These are phyloP conservation scores for Coemansia sp. DNA, from an alignment of 192 early-diverging fungal species.

Conservation along the genomic window DNA sequence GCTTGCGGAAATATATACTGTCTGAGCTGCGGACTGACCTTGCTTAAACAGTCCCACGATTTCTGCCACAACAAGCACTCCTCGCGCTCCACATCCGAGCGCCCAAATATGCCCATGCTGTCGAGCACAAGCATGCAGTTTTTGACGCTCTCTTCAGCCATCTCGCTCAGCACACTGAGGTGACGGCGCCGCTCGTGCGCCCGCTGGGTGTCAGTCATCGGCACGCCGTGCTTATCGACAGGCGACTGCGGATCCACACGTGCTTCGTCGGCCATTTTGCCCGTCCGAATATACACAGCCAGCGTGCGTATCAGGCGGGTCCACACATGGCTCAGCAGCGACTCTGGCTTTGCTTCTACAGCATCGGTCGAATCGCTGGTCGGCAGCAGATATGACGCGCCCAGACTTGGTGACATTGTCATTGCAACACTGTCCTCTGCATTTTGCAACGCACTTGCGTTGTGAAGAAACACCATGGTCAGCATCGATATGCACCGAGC, in stretches of 20 bases:
- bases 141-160: conserved; percentile 48
- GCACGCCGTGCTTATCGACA: conserved; percentile 3
- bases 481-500: conserved; percentile 51
- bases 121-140: conserved; percentile 51
- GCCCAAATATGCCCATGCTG: conserved; percentile 35
- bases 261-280: conserved; percentile 28
- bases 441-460: conserved; percentile 20
- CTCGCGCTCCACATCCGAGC: conserved; percentile 10
- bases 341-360: not conserved
- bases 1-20: conserved; percentile 24
- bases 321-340: conserved; percentile 35
- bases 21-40: conserved; percentile 39
- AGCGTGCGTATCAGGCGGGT: conserved; percentile 36
- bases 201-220: not conserved
- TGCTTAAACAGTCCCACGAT: conserved; percentile 39
- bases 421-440: not conserved
- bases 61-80: conserved; percentile 22
- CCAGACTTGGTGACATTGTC: conserved; percentile 3
- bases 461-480: conserved; percentile 52
- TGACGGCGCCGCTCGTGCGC: conserved; percentile 23
- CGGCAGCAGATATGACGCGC: not conserved
- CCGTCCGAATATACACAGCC: conserved; percentile 40
- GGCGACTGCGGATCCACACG: conserved; percentile 5
- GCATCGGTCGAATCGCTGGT: not conserved
- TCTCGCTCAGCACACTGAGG: conserved; percentile 43